phyloP scores from a whole-genome alignment of 257 asterid genomes.

The Apocynum venetum region DNA sequence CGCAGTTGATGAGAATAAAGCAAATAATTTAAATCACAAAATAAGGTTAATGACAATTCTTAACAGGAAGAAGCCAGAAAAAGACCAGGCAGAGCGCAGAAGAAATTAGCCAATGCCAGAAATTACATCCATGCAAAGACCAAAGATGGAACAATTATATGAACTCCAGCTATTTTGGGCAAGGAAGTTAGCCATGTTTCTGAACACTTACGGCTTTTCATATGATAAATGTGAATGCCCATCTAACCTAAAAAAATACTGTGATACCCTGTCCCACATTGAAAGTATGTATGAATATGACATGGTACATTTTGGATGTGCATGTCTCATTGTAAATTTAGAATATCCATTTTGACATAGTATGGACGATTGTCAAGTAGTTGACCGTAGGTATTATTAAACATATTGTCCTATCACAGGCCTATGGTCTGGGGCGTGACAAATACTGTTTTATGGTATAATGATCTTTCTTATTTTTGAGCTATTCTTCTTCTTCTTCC shows the following conservation, averaged over 20 bases:
- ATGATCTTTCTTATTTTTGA: background rate
- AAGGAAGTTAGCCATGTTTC: background rate
- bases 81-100: background rate
- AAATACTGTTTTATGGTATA: background rate
- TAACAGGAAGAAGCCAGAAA: background rate
- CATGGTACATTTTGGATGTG: too few species aligned
- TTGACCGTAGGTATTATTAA: too few species aligned
- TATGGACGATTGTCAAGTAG: too few species aligned
- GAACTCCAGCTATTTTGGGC: background rate
- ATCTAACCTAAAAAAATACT: background rate
- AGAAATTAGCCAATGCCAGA: background rate
- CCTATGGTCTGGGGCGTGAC: too few species aligned
- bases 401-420: too few species aligned
- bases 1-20: background rate
- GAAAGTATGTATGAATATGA: too few species aligned
- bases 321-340: too few species aligned
- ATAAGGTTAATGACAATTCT: background rate
- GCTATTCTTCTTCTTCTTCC: background rate
- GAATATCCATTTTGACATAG: too few species aligned
- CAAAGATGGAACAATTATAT: background rate
- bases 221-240: background rate
- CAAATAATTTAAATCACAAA: background rate
- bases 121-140: background rate
- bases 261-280: too few species aligned
- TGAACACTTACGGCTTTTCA: background rate